Percentiles rank a stretch among this genome's conserved stretches.
These are phyloP conservation scores for Calvatia gigantea DNA, from an alignment of 768 basidiomycete genomes.

Conservation along the genomic window DNA sequence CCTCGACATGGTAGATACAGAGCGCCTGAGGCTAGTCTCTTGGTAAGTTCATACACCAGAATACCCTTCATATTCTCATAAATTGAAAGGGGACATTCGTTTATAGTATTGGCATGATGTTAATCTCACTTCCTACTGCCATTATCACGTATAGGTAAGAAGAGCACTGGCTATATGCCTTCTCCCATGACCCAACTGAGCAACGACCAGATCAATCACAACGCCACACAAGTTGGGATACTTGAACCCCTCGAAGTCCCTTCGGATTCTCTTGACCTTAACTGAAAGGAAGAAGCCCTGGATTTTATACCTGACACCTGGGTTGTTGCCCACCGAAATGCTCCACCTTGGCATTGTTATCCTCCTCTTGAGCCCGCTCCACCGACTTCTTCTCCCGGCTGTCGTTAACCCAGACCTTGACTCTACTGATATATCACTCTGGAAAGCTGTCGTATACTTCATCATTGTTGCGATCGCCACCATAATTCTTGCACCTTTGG, in stretches of 20 bases:
- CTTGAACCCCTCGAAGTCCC: constrained; percentile 49
- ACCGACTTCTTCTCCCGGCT: constrained; percentile 43
- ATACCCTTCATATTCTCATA: background rate
- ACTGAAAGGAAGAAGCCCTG: constrained; percentile 78
- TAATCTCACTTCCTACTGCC: constrained; percentile 63
- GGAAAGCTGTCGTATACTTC: constrained; percentile 55
- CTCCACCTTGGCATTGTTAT: constrained; percentile 43
- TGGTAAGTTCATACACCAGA: constrained; percentile 28
- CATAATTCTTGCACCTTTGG: constrained; percentile 64
- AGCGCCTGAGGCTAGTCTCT: constrained; percentile 54
- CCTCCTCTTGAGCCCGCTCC: constrained; percentile 43
- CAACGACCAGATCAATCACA: constrained; percentile 61
- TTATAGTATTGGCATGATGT: constrained; percentile 63
- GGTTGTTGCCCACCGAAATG: constrained; percentile 58
- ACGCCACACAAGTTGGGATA: constrained; percentile 77
- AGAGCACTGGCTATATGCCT: background rate
- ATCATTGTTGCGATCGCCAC: constrained; percentile 54
- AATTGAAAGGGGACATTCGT: constrained; percentile 50
- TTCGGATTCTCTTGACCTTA: constrained; percentile 74
- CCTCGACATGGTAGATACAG: constrained; percentile 65
- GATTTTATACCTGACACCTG: constrained; percentile 79
- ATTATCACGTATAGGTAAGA: constrained; percentile 75
- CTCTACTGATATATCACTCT: constrained; percentile 39
- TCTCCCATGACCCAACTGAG: background rate
- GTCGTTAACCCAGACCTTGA: constrained; percentile 28